Conservation (phyloP, 441 rosid genomes). For the Adansonia gregorii region DNA sequence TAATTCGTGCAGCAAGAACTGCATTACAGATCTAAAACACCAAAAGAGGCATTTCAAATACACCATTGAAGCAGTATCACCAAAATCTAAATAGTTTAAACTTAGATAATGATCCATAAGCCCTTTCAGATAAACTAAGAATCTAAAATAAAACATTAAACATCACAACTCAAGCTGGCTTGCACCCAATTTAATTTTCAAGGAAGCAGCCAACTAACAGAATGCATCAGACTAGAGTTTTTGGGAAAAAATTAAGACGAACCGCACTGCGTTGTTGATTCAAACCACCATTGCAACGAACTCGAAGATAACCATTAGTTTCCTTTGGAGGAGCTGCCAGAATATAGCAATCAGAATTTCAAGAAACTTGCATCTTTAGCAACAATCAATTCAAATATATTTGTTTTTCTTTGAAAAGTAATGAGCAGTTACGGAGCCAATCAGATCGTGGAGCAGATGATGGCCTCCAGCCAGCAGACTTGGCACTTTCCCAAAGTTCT, state of each 20-base stretch:
- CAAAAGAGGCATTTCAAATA: slow-evolving; percentile 21
- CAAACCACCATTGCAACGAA: slow-evolving; percentile 97
- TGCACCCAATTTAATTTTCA: slow-evolving; percentile 17
- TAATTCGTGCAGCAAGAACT: slow-evolving; percentile 97
- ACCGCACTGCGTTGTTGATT: slow-evolving; percentile 99
- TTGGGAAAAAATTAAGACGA: slow-evolving; percentile 35
- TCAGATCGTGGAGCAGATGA: slow-evolving; percentile 95
- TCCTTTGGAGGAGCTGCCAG: slow-evolving; percentile 80
- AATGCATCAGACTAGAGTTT: background rate
- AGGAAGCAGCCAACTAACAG: background rate
- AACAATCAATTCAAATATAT: slow-evolving; percentile 17
- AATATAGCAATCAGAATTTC: slow-evolving; percentile 4
- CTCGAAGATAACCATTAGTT: slow-evolving; percentile 91
- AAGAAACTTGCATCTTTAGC: slow-evolving; percentile 10
- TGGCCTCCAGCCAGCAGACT: slow-evolving; percentile 89
- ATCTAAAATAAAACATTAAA: slow-evolving; percentile 13
- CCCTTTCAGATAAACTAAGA: slow-evolving; percentile 5
- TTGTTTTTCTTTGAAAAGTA: slow-evolving; percentile 33
- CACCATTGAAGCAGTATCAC: slow-evolving; percentile 16
- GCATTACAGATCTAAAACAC: slow-evolving; percentile 90
- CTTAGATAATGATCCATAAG: background rate
- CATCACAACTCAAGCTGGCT: background rate
- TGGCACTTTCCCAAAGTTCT: slow-evolving; percentile 90
- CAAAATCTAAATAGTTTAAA: background rate
- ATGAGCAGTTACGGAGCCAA: slow-evolving; percentile 71